Percentiles rank a stretch among this genome's conserved stretches.
phyloP scores from a whole-genome alignment of 768 basidiomycete genomes.

The Podaxis rugospora region DNA sequence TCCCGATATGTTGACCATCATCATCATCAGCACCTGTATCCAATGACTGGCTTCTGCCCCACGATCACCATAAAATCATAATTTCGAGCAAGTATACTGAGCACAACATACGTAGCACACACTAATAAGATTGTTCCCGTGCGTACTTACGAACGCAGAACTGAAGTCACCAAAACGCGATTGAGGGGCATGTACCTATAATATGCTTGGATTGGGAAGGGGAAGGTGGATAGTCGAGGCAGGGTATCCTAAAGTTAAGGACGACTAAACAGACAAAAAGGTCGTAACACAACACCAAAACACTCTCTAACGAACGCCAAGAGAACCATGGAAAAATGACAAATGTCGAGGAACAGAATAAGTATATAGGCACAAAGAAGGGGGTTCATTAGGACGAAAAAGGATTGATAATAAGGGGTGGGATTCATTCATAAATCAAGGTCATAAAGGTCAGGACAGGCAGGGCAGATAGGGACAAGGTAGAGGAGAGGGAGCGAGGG shows the following conservation, averaged over 20 bases:
- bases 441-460: conserved; percentile 12
- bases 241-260: conserved; percentile 17
- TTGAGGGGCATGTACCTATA: conserved; percentile 6
- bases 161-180: not conserved
- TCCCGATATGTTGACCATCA: not conserved
- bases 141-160: not conserved
- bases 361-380: conserved; percentile 13
- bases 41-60: not conserved
- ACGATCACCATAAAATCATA: not conserved
- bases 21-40: not conserved
- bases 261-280: conserved; percentile 7
- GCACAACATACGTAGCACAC: not conserved
- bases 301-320: not conserved
- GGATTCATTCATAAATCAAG: conserved; percentile 12
- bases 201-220: not conserved
- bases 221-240: not conserved
- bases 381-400: not conserved
- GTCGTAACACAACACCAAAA: conserved; percentile 12
- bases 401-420: conserved; percentile 10
- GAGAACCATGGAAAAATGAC: conserved; percentile 8
- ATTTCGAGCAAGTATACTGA: not conserved
- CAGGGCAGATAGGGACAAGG: not conserved
- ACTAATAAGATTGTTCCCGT: conserved; percentile 1
- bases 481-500: not conserved
- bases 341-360: conserved; percentile 12